phyloP scores from a whole-genome alignment of 441 rosid genomes.

The Erodium texanum region DNA sequence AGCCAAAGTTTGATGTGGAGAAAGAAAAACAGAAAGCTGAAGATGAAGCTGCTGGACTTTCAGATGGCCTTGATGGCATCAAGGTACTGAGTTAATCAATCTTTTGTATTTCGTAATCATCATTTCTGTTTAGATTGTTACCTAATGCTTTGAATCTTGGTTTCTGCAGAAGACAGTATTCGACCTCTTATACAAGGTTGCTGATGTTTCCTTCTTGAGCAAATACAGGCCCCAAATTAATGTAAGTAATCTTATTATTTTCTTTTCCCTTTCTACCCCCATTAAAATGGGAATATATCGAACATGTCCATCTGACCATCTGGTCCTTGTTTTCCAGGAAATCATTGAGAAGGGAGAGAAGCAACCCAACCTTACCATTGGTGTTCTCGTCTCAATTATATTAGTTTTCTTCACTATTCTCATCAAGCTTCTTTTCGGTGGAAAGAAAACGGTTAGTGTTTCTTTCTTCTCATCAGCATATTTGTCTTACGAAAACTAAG shows the following conservation, averaged over 20 bases:
- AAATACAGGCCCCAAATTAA: slow-evolving; percentile 20
- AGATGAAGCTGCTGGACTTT: slow-evolving; percentile 16
- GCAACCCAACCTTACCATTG: slow-evolving; percentile 75
- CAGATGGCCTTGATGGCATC: slow-evolving; percentile 17
- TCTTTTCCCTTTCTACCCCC: not conserved
- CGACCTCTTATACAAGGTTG: slow-evolving; percentile 24
- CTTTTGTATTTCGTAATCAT: not conserved
- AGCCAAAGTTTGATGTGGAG: slow-evolving; percentile 28
- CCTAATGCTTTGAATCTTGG: not conserved
- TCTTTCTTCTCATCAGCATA: not conserved
- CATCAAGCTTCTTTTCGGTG: slow-evolving; percentile 56
- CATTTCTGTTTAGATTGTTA: not conserved
- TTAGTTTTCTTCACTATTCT: slow-evolving; percentile 46
- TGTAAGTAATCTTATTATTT: slow-evolving; percentile 13
- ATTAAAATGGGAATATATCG: not conserved
- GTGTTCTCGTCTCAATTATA: slow-evolving; percentile 46
- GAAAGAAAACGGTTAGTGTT: slow-evolving; percentile 47
- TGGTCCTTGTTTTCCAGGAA: slow-evolving; percentile 35
- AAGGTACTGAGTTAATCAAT: slow-evolving; percentile 14
- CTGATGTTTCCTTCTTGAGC: slow-evolving; percentile 10
- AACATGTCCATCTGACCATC: not conserved
- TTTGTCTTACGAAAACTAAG: too few relatives aligned
- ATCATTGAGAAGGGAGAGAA: slow-evolving; percentile 79
- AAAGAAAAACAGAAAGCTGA: slow-evolving; percentile 23
- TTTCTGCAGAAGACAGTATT: slow-evolving; percentile 22